These are phyloP conservation scores for Blastocystis sp. DNA, from an alignment of 352 stramenopile genomes.

Conservation along the genomic window DNA sequence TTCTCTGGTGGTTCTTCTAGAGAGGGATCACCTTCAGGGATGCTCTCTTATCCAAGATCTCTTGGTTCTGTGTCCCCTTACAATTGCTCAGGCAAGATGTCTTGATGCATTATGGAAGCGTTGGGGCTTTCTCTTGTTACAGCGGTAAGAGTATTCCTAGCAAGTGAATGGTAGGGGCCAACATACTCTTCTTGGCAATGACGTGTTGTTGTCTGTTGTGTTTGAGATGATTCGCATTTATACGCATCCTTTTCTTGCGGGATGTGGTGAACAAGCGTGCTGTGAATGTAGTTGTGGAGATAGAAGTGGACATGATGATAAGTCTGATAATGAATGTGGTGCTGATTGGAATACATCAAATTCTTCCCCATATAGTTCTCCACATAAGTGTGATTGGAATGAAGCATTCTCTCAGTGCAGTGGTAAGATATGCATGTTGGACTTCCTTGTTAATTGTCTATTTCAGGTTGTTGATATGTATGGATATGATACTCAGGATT, in stretches of 20 bases:
- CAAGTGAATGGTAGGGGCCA: neutral
- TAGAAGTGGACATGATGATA: neutral
- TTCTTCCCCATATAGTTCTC: neutral
- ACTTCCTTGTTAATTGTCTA: neutral
- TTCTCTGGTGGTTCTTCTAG: neutral
- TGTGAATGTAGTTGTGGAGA: neutral
- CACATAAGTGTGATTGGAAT: neutral
- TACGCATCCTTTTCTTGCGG: slow-evolving; percentile 32
- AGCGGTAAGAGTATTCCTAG: neutral
- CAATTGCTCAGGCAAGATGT: neutral
- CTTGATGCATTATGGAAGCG: slow-evolving; percentile 2
- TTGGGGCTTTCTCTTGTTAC: slow-evolving; percentile 30
- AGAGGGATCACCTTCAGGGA: neutral
- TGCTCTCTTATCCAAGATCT: neutral
- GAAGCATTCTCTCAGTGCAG: neutral
- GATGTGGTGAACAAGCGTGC: neutral
- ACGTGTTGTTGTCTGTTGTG: neutral
- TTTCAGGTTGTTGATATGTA: neutral
- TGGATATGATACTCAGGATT: neutral
- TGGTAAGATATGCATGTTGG: slow-evolving; percentile 25
- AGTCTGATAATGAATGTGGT: neutral
- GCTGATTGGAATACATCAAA: neutral
- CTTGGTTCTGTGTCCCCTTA: slow-evolving; percentile 20
- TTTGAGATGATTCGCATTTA: slow-evolving; percentile 48
- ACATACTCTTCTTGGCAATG: neutral